Percentiles rank a stretch among this genome's conserved stretches.
Conservation (phyloP, 768 basidiomycete species). For the Saitozyma sp. region DNA sequence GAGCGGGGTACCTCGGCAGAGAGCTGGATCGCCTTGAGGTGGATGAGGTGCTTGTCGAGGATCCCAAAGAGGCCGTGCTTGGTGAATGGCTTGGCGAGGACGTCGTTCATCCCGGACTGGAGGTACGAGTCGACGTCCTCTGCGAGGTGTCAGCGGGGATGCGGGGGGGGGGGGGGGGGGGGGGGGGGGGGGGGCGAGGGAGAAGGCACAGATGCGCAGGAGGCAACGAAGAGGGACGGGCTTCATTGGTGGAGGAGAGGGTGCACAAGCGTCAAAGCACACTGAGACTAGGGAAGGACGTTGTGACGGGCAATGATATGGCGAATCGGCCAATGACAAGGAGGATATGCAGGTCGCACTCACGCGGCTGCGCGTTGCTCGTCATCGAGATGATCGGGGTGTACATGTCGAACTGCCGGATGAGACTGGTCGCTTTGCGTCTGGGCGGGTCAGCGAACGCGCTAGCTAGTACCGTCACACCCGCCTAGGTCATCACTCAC, state of each 20-base stretch:
- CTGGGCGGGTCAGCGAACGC: constrained; percentile 11
- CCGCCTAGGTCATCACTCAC: constrained; percentile 15
- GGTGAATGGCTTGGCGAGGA: constrained; percentile 96
- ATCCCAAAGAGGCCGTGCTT: constrained; percentile 85
- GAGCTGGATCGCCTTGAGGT: constrained; percentile 81
- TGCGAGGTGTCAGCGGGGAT: constrained; percentile 7
- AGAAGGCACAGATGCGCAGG: neutral
- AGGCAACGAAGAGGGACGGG: neutral
- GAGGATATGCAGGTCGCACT: constrained; percentile 48
- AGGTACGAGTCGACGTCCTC: constrained; percentile 47
- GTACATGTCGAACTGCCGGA: constrained; percentile 89
- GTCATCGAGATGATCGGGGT: constrained; percentile 99
- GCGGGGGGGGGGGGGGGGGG: neutral
- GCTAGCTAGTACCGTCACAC: constrained; percentile 54
- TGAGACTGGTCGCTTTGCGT: constrained; percentile 74
- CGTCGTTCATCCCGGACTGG: constrained; percentile 82
- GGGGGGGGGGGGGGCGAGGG: neutral
- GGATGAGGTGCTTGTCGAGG: constrained; percentile 91
- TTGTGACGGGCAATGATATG: no score
- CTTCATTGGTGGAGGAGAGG: no score
- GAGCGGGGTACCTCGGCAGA: constrained; percentile 65
- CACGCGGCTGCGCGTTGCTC: constrained; percentile 85
- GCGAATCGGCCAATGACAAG: no score
- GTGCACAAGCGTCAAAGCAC: no score
- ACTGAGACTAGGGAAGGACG: no score